These are phyloP conservation scores for Iris pallida DNA, from an alignment of 116 monocot species.

Conservation along the genomic window DNA sequence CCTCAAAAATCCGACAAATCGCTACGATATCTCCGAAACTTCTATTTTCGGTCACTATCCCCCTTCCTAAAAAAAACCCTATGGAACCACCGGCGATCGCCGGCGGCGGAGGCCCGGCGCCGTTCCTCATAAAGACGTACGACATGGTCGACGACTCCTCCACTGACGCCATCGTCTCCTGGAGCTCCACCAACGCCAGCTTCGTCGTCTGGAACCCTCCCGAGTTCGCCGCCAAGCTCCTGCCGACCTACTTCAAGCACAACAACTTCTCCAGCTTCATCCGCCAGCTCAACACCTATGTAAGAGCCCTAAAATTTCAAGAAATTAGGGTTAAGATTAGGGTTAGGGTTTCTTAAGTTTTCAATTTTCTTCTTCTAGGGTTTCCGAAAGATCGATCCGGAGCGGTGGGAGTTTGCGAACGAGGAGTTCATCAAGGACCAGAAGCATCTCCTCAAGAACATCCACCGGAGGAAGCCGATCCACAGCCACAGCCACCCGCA, in stretches of 20 bases:
- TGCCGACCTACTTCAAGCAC: conserved; percentile 97
- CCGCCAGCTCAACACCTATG: conserved; percentile 98
- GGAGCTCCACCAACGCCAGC: conserved; percentile 55
- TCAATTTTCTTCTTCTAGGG: conserved; percentile 37
- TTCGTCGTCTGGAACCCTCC: conserved; percentile 95
- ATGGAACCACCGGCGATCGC: background rate
- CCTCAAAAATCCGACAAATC: too few relatives aligned
- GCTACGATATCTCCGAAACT: too few relatives aligned
- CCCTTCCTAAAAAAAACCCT: background rate
- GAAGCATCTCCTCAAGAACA: conserved; percentile 80
- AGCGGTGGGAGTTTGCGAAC: conserved; percentile 89
- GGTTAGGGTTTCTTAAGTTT: background rate
- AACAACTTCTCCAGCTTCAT: conserved; percentile 99
- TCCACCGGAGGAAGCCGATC: conserved; percentile 82
- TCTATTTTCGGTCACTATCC: too few relatives aligned
- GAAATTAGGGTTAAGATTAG: background rate
- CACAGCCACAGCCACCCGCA: conserved; percentile 78
- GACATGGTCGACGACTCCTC: conserved; percentile 87
- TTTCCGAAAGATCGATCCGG: conserved; percentile 83
- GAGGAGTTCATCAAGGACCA: conserved; percentile 66
- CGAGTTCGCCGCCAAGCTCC: conserved; percentile 73
- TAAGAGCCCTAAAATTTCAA: conserved; percentile 4
- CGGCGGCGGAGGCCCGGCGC: conserved; percentile 66
- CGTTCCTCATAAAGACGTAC: conserved; percentile 90
- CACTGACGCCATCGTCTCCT: conserved; percentile 83